phyloP scores from a whole-genome alignment of 169 alveolate species.

The Plasmodium berghei region DNA sequence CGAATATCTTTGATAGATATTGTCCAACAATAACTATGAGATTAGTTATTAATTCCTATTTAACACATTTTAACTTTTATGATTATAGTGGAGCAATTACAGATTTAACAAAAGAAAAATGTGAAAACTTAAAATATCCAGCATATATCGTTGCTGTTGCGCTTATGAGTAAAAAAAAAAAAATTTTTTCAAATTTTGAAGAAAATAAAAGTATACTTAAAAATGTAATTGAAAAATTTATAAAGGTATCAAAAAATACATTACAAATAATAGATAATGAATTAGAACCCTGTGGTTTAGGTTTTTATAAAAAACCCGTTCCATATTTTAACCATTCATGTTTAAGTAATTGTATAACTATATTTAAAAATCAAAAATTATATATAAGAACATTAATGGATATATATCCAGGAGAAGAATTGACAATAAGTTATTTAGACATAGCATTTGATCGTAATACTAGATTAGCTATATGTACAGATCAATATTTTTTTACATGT shows the following conservation, averaged over 20 bases:
- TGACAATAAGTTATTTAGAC: slow-evolving; percentile 56
- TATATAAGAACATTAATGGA: slow-evolving; percentile 53
- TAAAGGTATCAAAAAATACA: slow-evolving; percentile 55
- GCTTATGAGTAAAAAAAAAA: slow-evolving; percentile 57
- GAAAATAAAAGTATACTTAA: slow-evolving; percentile 62
- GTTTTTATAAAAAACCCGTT: slow-evolving; percentile 51
- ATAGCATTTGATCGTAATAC: slow-evolving; percentile 58
- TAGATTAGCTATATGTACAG: slow-evolving; percentile 49
- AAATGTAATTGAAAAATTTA: slow-evolving; percentile 56
- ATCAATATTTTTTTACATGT: slow-evolving; percentile 68
- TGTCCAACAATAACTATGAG: slow-evolving; percentile 70
- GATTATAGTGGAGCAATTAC: slow-evolving; percentile 55
- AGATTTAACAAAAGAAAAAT: slow-evolving; percentile 62
- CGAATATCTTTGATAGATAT: slow-evolving; percentile 56
- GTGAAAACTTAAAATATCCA: slow-evolving; percentile 63
- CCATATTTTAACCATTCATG: slow-evolving; percentile 73
- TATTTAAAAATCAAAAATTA: slow-evolving; percentile 50
- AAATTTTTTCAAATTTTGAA: slow-evolving; percentile 38
- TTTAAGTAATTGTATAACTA: slow-evolving; percentile 67
- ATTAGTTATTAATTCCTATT: slow-evolving; percentile 48
- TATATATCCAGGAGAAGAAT: slow-evolving; percentile 72
- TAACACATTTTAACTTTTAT: slow-evolving; percentile 61
- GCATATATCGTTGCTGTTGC: slow-evolving; percentile 72
- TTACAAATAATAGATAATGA: slow-evolving; percentile 67
- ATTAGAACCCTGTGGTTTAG: slow-evolving; percentile 66